phyloP scores from a whole-genome alignment of 768 basidiomycete species.

The Leccinum sublutescens region DNA sequence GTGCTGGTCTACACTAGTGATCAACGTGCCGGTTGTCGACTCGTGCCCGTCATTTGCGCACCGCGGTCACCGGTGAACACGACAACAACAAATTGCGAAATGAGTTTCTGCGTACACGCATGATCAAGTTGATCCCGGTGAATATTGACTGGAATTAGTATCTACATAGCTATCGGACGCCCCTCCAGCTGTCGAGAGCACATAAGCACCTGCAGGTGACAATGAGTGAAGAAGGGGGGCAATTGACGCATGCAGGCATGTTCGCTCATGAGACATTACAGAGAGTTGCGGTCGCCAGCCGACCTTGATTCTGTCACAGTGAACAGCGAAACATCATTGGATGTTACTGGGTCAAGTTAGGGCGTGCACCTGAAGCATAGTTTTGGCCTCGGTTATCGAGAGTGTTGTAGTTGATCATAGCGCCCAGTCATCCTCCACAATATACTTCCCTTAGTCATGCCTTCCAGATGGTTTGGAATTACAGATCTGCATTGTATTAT shows the following conservation, averaged over 20 bases:
- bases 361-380: conserved; percentile 13
- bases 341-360: not conserved
- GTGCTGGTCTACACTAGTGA: too few species aligned
- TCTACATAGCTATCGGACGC: not conserved
- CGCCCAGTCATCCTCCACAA: conserved; percentile 28
- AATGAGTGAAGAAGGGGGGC: not conserved
- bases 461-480: not conserved
- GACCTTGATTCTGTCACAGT: not conserved
- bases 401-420: conserved; percentile 25
- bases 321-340: too few species aligned
- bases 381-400: conserved; percentile 37
- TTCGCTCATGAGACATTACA: not conserved
- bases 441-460: conserved; percentile 6
- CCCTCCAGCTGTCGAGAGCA: not conserved
- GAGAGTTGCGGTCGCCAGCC: not conserved
- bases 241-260: not conserved
- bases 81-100: too few species aligned
- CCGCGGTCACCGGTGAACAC: too few species aligned
- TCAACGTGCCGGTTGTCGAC: too few species aligned
- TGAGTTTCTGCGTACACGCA: too few species aligned
- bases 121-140: too few species aligned
- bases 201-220: not conserved
- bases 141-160: too few species aligned
- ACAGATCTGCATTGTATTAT: not conserved
- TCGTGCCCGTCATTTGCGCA: too few species aligned